These are phyloP conservation scores for Capsicum baccatum DNA, from an alignment of 257 asterid species.

Conservation along the genomic window DNA sequence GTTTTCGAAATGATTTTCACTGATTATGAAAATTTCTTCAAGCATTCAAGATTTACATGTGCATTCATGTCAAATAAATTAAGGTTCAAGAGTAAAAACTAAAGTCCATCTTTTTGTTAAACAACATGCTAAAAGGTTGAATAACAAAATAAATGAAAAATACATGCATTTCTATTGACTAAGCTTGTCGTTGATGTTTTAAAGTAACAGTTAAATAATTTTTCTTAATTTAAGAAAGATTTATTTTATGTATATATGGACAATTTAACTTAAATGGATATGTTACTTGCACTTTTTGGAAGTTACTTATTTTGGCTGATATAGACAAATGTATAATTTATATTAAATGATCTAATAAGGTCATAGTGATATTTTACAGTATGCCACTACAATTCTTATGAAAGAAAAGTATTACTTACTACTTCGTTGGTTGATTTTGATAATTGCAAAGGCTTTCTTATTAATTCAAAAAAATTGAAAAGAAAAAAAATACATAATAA, in stretches of 20 bases:
- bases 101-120: background rate
- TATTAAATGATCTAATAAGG: background rate
- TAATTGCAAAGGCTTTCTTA: background rate
- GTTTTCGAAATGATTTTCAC: background rate
- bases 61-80: background rate
- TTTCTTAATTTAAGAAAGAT: background rate
- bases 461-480: background rate
- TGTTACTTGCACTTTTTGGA: background rate
- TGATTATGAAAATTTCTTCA: background rate
- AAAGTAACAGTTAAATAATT: slow-evolving; percentile 16
- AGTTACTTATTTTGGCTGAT: background rate
- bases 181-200: background rate
- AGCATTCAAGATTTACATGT: background rate
- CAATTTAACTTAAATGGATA: background rate
- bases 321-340: background rate
- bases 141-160: background rate
- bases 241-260: background rate
- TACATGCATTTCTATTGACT: background rate
- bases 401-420: background rate
- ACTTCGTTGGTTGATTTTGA: too few species aligned
- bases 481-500: background rate
- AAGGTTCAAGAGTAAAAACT: background rate
- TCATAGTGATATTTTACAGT: background rate
- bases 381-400: background rate
- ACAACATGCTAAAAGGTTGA: background rate